These are phyloP conservation scores for Anthostomella pinea DNA, from an alignment of 2,329 filamentous ascomycete species.

Conservation along the genomic window DNA sequence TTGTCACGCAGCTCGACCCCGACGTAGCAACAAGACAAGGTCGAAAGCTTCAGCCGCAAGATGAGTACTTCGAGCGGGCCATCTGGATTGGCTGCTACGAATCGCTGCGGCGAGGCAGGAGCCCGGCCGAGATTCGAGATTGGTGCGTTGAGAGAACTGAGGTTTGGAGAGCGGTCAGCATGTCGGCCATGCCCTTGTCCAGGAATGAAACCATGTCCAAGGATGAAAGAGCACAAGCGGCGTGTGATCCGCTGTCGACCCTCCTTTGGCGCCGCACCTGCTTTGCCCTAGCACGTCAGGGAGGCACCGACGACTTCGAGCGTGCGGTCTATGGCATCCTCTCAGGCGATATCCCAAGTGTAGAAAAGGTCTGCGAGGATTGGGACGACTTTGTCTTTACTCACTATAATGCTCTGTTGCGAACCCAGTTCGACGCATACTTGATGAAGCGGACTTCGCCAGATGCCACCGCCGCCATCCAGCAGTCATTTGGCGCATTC, in stretches of 20 bases:
- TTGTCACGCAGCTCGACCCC: constrained; percentile 88
- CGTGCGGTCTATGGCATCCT: constrained; percentile 86
- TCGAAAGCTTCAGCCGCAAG: constrained; percentile 72
- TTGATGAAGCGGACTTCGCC: constrained; percentile 54
- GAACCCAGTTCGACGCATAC: constrained; percentile 76
- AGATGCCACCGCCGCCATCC: constrained; percentile 50
- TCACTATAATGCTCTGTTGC: constrained; percentile 81
- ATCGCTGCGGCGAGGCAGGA: constrained; percentile 81
- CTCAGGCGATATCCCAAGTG: constrained; percentile 77
- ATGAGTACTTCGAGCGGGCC: constrained; percentile 84
- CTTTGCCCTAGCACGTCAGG: constrained; percentile 66
- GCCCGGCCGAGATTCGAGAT: constrained; percentile 69
- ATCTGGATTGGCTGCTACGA: constrained; percentile 96
- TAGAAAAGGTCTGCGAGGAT: constrained; percentile 70
- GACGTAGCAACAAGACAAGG: constrained; percentile 82
- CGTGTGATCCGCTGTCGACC: constrained; percentile 44
- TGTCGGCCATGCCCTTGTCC: constrained; percentile 68
- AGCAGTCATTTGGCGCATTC: constrained; percentile 60
- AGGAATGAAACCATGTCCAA: no score
- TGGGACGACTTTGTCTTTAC: constrained; percentile 89
- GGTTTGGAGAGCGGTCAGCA: constrained; percentile 81
- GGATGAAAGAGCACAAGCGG: constrained; percentile 40
- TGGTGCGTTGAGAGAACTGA: constrained; percentile 87
- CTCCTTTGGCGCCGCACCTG: constrained; percentile 78
- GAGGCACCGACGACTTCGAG: constrained; percentile 73